Conservation (phyloP, 1,139 yeast genomes). For the Taiozyma sp. region DNA sequence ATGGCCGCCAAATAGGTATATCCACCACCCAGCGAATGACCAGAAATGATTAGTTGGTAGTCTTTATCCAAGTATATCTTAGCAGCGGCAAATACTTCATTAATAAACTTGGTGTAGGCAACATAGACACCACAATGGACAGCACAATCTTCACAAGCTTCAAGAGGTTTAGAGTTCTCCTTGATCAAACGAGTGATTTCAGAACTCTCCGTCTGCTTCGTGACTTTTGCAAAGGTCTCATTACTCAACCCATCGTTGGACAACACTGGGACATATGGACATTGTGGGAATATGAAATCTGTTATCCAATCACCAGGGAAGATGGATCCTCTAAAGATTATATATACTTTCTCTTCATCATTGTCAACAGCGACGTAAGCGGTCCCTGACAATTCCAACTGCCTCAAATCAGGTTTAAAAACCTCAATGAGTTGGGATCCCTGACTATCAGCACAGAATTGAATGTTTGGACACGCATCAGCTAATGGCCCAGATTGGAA, state of each 20-base stretch:
- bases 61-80: slow-evolving; percentile 30
- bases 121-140: slow-evolving; percentile 55
- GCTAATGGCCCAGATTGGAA: slow-evolving; percentile 5
- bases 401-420: slow-evolving; percentile 7
- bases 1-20: slow-evolving; percentile 57
- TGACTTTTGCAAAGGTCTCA: slow-evolving; percentile 2
- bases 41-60: slow-evolving; percentile 51
- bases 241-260: slow-evolving; percentile 3
- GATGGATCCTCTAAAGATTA: slow-evolving; percentile 55
- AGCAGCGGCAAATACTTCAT: slow-evolving; percentile 32
- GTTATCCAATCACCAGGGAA: slow-evolving; percentile 55
- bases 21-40: slow-evolving; percentile 77
- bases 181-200: not conserved
- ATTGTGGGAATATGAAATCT: slow-evolving; percentile 35
- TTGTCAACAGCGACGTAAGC: slow-evolving; percentile 40
- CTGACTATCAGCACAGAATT: slow-evolving; percentile 4
- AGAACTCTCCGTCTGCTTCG: not conserved
- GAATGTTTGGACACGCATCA: slow-evolving; percentile 9
- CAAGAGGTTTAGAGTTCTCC: slow-evolving; percentile 1
- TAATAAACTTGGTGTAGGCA: slow-evolving; percentile 36
- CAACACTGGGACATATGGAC: slow-evolving; percentile 13
- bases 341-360: slow-evolving; percentile 30
- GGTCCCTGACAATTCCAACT: slow-evolving; percentile 36
- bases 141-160: slow-evolving; percentile 34
- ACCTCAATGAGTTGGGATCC: slow-evolving; percentile 1